Percentiles rank a stretch among this genome's conserved stretches.
Evolutionary conservation across 805 yeast genomes (phyloP).

Genomic region (Pichia exigua): DNA sequence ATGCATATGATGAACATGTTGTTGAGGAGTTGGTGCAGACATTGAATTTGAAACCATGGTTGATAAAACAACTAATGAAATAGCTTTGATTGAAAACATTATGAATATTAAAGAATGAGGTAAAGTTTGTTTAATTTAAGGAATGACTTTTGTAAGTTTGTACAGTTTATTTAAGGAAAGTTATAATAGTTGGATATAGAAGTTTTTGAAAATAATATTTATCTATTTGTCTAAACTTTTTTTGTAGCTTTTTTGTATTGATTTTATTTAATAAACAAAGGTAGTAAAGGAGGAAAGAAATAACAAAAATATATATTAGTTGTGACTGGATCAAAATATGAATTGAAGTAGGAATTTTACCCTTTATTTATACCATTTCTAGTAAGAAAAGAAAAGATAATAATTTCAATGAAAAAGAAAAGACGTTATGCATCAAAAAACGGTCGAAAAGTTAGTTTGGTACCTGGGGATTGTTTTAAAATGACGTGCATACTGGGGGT

Average conservation of each 20-base stretch:
- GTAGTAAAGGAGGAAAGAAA: neutral
- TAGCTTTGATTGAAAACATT: slow-evolving; percentile 8
- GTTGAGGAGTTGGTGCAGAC: slow-evolving; percentile 1
- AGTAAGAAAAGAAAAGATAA: neutral
- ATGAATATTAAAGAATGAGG: neutral
- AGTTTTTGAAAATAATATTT: neutral
- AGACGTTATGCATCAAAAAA: neutral
- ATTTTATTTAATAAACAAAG: neutral
- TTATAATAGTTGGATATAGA: neutral
- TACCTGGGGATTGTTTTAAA: neutral
- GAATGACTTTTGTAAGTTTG: slow-evolving; percentile 1
- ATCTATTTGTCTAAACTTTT: neutral
- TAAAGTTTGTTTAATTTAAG: neutral
- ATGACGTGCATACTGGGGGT: neutral
- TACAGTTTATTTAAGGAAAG: neutral
- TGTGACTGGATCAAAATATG: neutral
- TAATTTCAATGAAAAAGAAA: neutral
- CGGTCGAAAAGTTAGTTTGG: neutral
- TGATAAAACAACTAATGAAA: slow-evolving; percentile 1
- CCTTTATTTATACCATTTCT: neutral
- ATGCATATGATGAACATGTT: slow-evolving; percentile 11
- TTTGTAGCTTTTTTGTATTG: neutral
- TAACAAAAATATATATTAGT: neutral
- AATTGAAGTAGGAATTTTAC: neutral
- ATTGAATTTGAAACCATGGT: neutral